Evolutionary conservation across 345 rosid genomes (phyloP).

Genomic region (Rhizophora apiculata): DNA sequence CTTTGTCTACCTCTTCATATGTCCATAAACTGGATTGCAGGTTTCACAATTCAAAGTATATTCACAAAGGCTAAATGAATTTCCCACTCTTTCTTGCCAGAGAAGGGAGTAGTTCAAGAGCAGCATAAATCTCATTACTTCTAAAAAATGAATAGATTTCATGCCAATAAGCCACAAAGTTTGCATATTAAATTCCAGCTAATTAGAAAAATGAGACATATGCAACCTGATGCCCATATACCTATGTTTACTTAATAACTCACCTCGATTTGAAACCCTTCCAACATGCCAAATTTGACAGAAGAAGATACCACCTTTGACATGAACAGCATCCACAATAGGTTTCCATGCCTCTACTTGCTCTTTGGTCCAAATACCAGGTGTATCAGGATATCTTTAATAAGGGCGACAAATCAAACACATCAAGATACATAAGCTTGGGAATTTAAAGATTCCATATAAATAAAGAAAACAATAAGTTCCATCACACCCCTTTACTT

Average conservation of each 20-base stretch:
- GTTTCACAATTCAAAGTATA: too few species aligned
- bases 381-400: constrained; percentile 15
- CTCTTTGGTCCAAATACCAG: constrained; percentile 25
- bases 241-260: neutral
- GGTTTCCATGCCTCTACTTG: constrained; percentile 30
- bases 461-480: neutral
- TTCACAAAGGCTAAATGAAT: too few species aligned
- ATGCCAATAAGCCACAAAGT: neutral
- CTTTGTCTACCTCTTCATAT: too few species aligned
- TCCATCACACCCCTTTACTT: neutral
- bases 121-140: neutral
- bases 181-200: neutral
- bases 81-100: too few species aligned
- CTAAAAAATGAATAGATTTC: neutral
- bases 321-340: constrained; percentile 29
- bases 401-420: neutral
- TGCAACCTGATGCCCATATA: too few species aligned
- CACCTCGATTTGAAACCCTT: constrained; percentile 20
- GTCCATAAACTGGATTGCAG: too few species aligned
- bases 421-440: neutral
- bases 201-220: too few species aligned
- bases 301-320: constrained; percentile 25
- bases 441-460: neutral
- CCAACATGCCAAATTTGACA: constrained; percentile 30
- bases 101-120: too few species aligned